These are phyloP conservation scores for Panus rudis DNA, from an alignment of 768 basidiomycete species.

Conservation along the genomic window DNA sequence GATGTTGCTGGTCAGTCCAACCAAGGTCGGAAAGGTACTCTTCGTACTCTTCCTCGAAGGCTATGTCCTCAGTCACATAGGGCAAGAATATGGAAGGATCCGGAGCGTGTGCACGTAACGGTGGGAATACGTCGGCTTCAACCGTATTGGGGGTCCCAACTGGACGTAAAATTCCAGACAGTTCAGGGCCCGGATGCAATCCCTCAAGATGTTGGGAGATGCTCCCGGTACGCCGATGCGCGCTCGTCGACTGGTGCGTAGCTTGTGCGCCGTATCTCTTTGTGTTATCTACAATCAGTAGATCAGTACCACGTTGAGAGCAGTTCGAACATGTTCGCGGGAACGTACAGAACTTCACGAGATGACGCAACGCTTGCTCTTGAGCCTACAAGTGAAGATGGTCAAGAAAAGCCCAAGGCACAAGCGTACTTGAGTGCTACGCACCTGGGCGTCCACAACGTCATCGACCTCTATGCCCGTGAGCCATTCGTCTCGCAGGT, in stretches of 20 bases:
- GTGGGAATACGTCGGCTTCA: constrained; percentile 93
- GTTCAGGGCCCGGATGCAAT: constrained; percentile 64
- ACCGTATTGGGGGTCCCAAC: constrained; percentile 69
- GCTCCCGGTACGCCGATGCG: constrained; percentile 76
- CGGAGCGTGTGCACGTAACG: constrained; percentile 78
- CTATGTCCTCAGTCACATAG: constrained; percentile 89
- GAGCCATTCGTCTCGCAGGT: constrained; percentile 96
- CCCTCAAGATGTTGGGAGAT: constrained; percentile 79
- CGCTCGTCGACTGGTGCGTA: constrained; percentile 43
- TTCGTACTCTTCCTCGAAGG: constrained; percentile 95
- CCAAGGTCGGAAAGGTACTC: constrained; percentile 89
- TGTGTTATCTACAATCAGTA: constrained; percentile 62
- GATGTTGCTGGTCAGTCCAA: constrained; percentile 51
- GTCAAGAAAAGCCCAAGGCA: constrained; percentile 1
- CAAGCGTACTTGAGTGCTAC: constrained; percentile 13
- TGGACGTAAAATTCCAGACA: constrained; percentile 68
- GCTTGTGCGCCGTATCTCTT: constrained; percentile 70
- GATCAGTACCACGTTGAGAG: constrained; percentile 13
- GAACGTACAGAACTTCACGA: constrained; percentile 87
- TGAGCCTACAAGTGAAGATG: constrained; percentile 54
- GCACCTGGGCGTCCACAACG: constrained; percentile 83
- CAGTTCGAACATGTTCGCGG: constrained; percentile 1
- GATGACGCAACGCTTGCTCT: constrained; percentile 87
- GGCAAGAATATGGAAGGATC: constrained; percentile 82
- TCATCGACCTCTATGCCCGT: constrained; percentile 90